These are phyloP conservation scores for Paratinospora sagittata DNA, from an alignment of 164 flowering plant species.

Conservation along the genomic window DNA sequence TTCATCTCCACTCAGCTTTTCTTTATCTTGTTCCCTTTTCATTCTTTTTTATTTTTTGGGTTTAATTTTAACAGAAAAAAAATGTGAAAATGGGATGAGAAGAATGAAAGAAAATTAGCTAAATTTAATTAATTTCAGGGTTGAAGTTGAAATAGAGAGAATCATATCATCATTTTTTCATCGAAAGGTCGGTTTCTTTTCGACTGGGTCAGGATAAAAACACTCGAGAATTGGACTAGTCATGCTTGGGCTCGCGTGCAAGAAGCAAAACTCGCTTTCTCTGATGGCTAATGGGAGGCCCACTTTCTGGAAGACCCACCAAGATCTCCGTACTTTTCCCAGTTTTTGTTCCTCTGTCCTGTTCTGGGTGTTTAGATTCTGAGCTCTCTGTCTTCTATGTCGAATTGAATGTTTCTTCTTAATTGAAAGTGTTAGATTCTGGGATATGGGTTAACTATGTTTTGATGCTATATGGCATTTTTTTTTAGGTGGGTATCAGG, in stretches of 20 bases:
- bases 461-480: constrained; percentile 1
- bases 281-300: constrained; percentile 31
- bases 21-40: constrained; percentile 4
- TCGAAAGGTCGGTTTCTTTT: constrained; percentile 66
- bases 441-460: constrained; percentile 10
- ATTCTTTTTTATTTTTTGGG: not conserved
- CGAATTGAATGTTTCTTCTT: constrained; percentile 26
- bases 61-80: constrained; percentile 24
- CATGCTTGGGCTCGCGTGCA: constrained; percentile 52
- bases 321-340: constrained; percentile 42
- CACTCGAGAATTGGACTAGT: constrained; percentile 20
- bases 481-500: not conserved
- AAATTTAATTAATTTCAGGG: constrained; percentile 31
- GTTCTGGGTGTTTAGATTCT: constrained; percentile 21
- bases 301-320: constrained; percentile 37
- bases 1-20: constrained; percentile 29
- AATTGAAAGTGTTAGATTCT: not conserved
- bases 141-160: constrained; percentile 8
- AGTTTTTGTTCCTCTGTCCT: constrained; percentile 43
- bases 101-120: constrained; percentile 28
- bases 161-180: constrained; percentile 22
- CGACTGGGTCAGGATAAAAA: constrained; percentile 14
- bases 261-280: constrained; percentile 30
- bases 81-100: constrained; percentile 19
- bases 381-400: not conserved